Evolutionary conservation across 306 rosid genomes (phyloP).

Genomic region (Quillaja saponaria): DNA sequence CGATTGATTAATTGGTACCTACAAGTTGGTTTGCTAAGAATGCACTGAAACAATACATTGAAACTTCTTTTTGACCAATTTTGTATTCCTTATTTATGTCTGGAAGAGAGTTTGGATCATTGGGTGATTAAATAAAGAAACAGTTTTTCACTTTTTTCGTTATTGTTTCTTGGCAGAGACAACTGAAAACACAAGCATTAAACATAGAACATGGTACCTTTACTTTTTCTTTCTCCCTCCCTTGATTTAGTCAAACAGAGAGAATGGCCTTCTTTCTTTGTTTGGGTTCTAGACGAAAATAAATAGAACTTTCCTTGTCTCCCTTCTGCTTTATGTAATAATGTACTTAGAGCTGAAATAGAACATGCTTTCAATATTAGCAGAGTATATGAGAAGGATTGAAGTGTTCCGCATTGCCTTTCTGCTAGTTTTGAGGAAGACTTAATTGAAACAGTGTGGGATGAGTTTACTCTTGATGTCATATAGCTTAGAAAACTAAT

Average conservation of each 20-base stretch:
- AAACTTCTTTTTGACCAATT: neutral
- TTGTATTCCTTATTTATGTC: neutral
- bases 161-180: too few relatives aligned
- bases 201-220: too few relatives aligned
- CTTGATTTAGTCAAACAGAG: too few relatives aligned
- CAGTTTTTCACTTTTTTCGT: too few relatives aligned
- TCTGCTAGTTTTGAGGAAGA: slow-evolving; percentile 20
- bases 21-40: neutral
- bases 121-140: neutral
- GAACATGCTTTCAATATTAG: neutral
- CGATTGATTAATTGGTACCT: neutral
- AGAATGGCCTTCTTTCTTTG: too few relatives aligned
- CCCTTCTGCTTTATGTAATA: slow-evolving; percentile 8
- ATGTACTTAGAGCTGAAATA: slow-evolving; percentile 2
- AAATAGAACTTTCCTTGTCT: neutral
- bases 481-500: slow-evolving; percentile 40
- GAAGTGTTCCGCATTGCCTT: slow-evolving; percentile 4
- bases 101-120: neutral
- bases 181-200: too few relatives aligned
- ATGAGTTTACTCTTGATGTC: slow-evolving; percentile 28
- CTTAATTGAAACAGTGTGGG: slow-evolving; percentile 13
- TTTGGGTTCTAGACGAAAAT: too few relatives aligned
- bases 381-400: neutral
- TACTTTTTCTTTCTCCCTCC: too few relatives aligned
- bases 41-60: slow-evolving; percentile 20